These are phyloP conservation scores for Nicotiana rustica DNA, from an alignment of 305 asterid genomes.

Conservation along the genomic window DNA sequence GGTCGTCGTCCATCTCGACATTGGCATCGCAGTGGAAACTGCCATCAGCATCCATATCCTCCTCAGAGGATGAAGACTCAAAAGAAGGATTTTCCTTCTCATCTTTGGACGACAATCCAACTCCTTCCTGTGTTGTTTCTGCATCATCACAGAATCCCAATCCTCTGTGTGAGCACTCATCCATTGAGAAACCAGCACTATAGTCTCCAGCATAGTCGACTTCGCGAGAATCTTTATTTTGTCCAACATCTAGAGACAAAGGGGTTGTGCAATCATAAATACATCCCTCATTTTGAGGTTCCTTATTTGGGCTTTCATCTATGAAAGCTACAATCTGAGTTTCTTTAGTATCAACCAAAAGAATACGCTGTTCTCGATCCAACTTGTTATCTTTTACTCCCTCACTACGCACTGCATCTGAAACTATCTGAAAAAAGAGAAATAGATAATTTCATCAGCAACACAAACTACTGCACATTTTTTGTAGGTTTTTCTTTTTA, in stretches of 20 bases:
- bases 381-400: constrained; percentile 41
- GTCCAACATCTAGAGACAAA: constrained; percentile 62
- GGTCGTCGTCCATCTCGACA: constrained; percentile 48
- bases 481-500: neutral
- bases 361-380: constrained; percentile 51
- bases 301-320: constrained; percentile 61
- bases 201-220: constrained; percentile 64
- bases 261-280: constrained; percentile 66
- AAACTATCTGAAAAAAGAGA: constrained; percentile 55
- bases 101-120: constrained; percentile 50
- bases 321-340: constrained; percentile 65
- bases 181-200: constrained; percentile 65
- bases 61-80: constrained; percentile 56
- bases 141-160: constrained; percentile 67
- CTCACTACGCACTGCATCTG: constrained; percentile 39
- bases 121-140: constrained; percentile 55
- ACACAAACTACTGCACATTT: no score
- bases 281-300: constrained; percentile 51
- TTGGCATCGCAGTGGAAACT: constrained; percentile 37
- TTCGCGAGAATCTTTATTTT: constrained; percentile 47
- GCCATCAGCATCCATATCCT: constrained; percentile 49
- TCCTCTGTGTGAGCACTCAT: constrained; percentile 73
- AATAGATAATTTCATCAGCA: constrained; percentile 40
- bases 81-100: constrained; percentile 56
- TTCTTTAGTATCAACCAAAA: constrained; percentile 63